Conservation (phyloP, 2,329 filamentous ascomycete genomes). For the Dactylonectria macrodidyma region DNA sequence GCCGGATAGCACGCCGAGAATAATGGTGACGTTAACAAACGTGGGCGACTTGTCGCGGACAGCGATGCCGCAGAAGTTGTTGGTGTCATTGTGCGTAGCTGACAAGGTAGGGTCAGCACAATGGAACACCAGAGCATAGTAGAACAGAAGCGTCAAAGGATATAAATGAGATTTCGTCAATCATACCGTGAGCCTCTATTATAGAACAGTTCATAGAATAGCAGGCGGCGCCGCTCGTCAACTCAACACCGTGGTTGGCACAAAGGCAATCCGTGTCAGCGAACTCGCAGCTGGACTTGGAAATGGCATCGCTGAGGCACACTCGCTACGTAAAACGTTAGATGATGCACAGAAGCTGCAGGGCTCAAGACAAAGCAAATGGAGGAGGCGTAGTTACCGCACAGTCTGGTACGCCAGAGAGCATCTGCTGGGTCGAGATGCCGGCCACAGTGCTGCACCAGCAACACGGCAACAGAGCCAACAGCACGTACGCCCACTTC, state of each 20-base stretch:
- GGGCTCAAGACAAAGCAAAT: background rate
- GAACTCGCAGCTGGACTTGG: conserved; percentile 35
- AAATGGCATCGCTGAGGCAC: conserved; percentile 36
- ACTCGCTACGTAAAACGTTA: conserved; percentile 25
- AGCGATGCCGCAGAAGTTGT: conserved; percentile 30
- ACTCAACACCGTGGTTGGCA: conserved; percentile 27
- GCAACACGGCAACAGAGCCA: conserved; percentile 36
- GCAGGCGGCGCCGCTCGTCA: conserved; percentile 39
- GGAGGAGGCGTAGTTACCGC: conserved; percentile 27
- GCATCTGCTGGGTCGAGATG: conserved; percentile 33
- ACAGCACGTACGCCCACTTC: conserved; percentile 45
- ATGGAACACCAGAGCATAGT: too few relatives aligned
- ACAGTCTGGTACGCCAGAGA: conserved; percentile 38
- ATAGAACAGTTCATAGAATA: conserved; percentile 38
- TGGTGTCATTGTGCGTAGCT: conserved; percentile 36
- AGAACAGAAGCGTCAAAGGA: too few relatives aligned
- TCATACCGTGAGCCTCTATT: conserved; percentile 35
- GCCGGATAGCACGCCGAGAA: conserved; percentile 35
- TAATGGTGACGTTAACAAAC: conserved; percentile 36
- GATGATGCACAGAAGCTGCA: background rate
- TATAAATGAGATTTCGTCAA: conserved; percentile 1
- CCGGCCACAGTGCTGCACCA: conserved; percentile 24
- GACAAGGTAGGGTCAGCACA: background rate
- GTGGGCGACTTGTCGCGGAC: conserved; percentile 33
- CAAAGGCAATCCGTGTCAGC: conserved; percentile 45